Percentiles rank a stretch among this genome's conserved stretches.
These are phyloP conservation scores for Poterioochromonas sp. DNA, from an alignment of 352 stramenopile species.

Conservation along the genomic window DNA sequence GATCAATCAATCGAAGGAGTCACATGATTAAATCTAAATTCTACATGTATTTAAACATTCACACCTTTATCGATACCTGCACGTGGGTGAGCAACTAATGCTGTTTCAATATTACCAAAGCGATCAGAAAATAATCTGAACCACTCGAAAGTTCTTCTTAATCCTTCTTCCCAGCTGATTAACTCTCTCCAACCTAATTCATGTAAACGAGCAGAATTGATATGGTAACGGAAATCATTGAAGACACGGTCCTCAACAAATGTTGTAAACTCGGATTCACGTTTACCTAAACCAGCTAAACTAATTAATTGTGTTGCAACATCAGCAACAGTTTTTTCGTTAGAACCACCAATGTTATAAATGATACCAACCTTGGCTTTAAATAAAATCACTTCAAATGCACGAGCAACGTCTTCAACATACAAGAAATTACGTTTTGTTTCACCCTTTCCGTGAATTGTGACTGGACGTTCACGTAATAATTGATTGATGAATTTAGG, in stretches of 20 bases:
- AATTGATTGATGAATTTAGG: slow-evolving; percentile 96
- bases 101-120: slow-evolving; percentile 70
- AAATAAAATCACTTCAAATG: slow-evolving; percentile 92
- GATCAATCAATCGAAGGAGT: no score
- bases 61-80: slow-evolving; percentile 61
- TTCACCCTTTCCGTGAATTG: slow-evolving; percentile 84
- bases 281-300: slow-evolving; percentile 54
- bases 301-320: slow-evolving; percentile 79
- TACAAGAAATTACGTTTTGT: slow-evolving; percentile 92
- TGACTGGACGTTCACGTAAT: slow-evolving; percentile 69
- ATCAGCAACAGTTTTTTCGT: slow-evolving; percentile 64
- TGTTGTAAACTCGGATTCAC: slow-evolving; percentile 55
- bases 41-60: slow-evolving; percentile 26
- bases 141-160: slow-evolving; percentile 62
- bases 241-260: slow-evolving; percentile 70
- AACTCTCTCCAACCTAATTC: slow-evolving; percentile 81
- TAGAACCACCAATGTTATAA: slow-evolving; percentile 89
- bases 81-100: slow-evolving; percentile 61
- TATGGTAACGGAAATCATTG: slow-evolving; percentile 92
- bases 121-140: slow-evolving; percentile 43
- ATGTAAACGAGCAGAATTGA: slow-evolving; percentile 78
- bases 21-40: no score
- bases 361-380: slow-evolving; percentile 77
- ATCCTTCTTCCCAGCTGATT: slow-evolving; percentile 80
- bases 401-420: slow-evolving; percentile 86